These are phyloP conservation scores for Chloranthus sessilifolius DNA, from an alignment of 164 flowering plant genomes.

Conservation along the genomic window DNA sequence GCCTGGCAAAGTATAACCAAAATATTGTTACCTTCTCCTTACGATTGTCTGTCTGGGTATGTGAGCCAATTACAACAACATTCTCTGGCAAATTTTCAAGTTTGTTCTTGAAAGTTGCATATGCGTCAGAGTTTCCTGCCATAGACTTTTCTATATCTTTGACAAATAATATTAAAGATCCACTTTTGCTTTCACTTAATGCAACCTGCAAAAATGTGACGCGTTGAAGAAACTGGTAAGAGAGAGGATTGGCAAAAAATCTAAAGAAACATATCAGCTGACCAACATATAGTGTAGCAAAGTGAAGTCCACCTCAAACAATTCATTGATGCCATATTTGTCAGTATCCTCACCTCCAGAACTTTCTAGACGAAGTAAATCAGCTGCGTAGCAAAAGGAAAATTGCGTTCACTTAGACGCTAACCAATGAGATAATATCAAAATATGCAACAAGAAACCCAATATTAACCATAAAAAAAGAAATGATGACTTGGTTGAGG, in stretches of 20 bases:
- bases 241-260: background rate
- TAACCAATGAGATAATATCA: too few relatives aligned
- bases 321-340: constrained; percentile 56
- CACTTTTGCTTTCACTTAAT: constrained; percentile 46
- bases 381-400: constrained; percentile 38
- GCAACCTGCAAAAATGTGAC: constrained; percentile 60
- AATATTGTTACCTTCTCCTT: constrained; percentile 71
- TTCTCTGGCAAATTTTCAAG: constrained; percentile 68
- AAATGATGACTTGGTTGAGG: background rate
- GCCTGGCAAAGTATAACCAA: background rate
- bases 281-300: background rate
- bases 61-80: constrained; percentile 74
- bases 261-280: background rate
- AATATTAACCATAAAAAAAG: too few relatives aligned
- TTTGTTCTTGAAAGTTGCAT: constrained; percentile 42
- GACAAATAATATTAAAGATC: constrained; percentile 57
- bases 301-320: constrained; percentile 65
- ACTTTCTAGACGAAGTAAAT: constrained; percentile 50
- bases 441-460: too few relatives aligned
- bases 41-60: constrained; percentile 64
- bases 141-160: constrained; percentile 84
- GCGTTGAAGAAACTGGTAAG: too few relatives aligned
- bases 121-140: constrained; percentile 48
- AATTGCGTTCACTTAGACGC: background rate
- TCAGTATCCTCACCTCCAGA: constrained; percentile 60